phyloP scores from a whole-genome alignment of 1,284 basidiomycete species.

The Meira nashicola region DNA sequence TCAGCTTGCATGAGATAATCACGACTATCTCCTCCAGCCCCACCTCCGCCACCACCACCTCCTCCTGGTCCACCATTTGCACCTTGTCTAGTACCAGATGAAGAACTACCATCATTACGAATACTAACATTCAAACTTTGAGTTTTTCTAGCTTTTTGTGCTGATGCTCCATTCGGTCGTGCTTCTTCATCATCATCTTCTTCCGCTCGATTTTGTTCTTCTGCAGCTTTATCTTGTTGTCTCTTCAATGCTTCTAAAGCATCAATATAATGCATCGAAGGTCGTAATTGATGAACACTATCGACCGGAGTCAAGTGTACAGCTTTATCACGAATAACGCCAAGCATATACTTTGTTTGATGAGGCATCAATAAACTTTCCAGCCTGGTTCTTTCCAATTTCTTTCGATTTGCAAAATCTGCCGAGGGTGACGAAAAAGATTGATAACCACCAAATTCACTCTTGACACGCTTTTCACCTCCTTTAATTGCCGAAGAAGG shows the following conservation, averaged over 20 bases:
- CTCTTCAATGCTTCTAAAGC: constrained; percentile 39
- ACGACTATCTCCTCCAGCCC: constrained; percentile 19
- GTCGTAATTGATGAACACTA: constrained; percentile 43
- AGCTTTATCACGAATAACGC: constrained; percentile 41
- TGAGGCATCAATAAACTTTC: constrained; percentile 44
- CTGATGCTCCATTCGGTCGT: constrained; percentile 16
- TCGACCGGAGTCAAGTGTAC: constrained; percentile 45
- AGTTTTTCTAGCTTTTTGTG: constrained; percentile 22
- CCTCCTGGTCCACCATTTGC: constrained; percentile 5
- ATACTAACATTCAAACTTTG: constrained; percentile 41
- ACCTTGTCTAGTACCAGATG: not conserved
- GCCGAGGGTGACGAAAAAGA: too few relatives aligned
- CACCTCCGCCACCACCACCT: constrained; percentile 17
- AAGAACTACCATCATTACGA: constrained; percentile 22
- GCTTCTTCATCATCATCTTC: constrained; percentile 33
- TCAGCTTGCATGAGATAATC: constrained; percentile 38
- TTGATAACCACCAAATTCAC: not conserved
- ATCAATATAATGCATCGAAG: constrained; percentile 51
- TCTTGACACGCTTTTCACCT: constrained; percentile 18
- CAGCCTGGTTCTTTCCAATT: constrained; percentile 42
- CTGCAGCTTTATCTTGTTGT: constrained; percentile 31
- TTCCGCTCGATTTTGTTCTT: constrained; percentile 15
- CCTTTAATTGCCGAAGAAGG: not conserved
- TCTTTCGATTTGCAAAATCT: constrained; percentile 16
- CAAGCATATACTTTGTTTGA: constrained; percentile 47